Evolutionary conservation across 2,329 filamentous ascomycete genomes (phyloP).

Genomic region (Myriosclerotinia curreyana): DNA sequence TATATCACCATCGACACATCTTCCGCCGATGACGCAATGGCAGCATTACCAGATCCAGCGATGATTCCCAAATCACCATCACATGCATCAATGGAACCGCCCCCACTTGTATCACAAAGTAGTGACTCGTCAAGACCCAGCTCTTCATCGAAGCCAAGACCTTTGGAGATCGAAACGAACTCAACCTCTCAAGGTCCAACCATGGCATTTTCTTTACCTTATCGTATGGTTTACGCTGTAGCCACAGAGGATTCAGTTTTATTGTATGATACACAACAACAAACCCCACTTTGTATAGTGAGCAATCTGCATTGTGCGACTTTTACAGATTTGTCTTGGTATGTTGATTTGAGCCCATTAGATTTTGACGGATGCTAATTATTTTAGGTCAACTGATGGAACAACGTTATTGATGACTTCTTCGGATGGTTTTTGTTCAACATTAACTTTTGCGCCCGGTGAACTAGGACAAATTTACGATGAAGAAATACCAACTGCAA

Average conservation of each 20-base stretch:
- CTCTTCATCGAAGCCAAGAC: constrained; percentile 43
- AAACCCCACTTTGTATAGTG: constrained; percentile 87
- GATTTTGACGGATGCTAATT: constrained; percentile 19
- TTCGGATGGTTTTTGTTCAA: constrained; percentile 95
- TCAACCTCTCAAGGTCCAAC: constrained; percentile 57
- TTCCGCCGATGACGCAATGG: constrained; percentile 78
- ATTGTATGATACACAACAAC: constrained; percentile 95
- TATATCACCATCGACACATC: constrained; percentile 95
- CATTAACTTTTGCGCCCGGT: constrained; percentile 75
- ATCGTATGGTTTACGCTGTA: constrained; percentile 94
- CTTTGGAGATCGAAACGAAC: constrained; percentile 46
- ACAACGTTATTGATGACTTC: constrained; percentile 88
- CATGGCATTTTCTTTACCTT: constrained; percentile 78
- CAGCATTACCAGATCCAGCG: constrained; percentile 78
- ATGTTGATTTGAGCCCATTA: constrained; percentile 43
- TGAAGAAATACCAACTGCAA: constrained; percentile 57
- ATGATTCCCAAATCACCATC: constrained; percentile 52
- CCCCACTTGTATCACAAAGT: constrained; percentile 55
- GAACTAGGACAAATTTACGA: constrained; percentile 83
- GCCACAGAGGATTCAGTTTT: constrained; percentile 94
- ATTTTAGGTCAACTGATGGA: constrained; percentile 67
- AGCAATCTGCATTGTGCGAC: constrained; percentile 97
- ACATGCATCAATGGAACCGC: constrained; percentile 75
- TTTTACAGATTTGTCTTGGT: constrained; percentile 96
- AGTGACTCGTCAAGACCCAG: constrained; percentile 44